phyloP scores from a whole-genome alignment of 352 stramenopile genomes.

The Globisporangium carolinianum region DNA sequence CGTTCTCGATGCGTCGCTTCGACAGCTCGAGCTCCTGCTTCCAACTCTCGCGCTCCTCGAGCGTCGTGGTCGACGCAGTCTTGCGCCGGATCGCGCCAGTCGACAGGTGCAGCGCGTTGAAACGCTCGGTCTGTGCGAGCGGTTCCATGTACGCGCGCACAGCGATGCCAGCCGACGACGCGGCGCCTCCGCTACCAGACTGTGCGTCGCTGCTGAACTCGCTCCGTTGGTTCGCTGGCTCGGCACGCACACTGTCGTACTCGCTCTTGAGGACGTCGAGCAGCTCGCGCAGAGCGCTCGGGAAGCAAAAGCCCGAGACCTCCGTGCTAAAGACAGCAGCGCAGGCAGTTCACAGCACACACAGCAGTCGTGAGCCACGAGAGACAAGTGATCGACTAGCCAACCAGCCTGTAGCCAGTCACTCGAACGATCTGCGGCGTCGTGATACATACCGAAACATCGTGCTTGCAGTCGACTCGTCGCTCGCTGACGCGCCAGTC shows the following conservation, averaged over 20 bases:
- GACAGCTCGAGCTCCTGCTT: conserved; percentile 56
- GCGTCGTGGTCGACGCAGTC: conserved; percentile 1
- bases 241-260: conserved; percentile 5
- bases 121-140: conserved; percentile 29
- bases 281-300: conserved; percentile 25
- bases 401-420: too few species aligned
- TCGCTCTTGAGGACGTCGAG: conserved; percentile 34
- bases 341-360: neutral
- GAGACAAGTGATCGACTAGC: too few species aligned
- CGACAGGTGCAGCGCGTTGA: conserved; percentile 38
- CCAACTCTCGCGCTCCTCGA: conserved; percentile 24
- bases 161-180: conserved; percentile 4
- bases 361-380: too few species aligned
- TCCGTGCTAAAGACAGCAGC: conserved; percentile 22
- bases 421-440: too few species aligned
- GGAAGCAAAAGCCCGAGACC: conserved; percentile 52
- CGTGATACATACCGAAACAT: conserved; percentile 11
- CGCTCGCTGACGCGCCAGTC: conserved; percentile 4
- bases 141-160: conserved; percentile 41
- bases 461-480: conserved; percentile 3
- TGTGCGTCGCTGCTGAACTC: neutral
- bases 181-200: neutral
- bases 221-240: neutral
- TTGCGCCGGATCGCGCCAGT: conserved; percentile 6
- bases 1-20: conserved; percentile 42